Evolutionary conservation across 140 eudicot species (phyloP).

Genomic region (Cichorium intybus): DNA sequence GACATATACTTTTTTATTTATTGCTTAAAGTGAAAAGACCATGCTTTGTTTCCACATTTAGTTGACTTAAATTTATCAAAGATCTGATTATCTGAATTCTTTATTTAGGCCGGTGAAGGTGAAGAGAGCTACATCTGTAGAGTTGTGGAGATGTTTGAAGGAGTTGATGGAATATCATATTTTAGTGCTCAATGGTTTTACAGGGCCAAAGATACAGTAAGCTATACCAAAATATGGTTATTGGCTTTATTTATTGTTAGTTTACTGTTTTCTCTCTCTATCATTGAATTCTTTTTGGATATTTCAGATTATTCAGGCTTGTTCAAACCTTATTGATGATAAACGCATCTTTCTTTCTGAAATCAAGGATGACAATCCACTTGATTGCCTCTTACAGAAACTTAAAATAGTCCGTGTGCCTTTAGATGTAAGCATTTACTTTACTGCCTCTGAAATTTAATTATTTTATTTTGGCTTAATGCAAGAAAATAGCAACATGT

Average conservation of each 20-base stretch:
- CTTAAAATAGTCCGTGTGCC: slow-evolving; percentile 50
- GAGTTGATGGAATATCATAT: slow-evolving; percentile 43
- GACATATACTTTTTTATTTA: too few relatives aligned
- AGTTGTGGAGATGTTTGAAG: slow-evolving; percentile 76
- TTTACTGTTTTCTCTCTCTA: not conserved
- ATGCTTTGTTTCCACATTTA: not conserved
- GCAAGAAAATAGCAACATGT: not conserved
- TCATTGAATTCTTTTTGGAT: not conserved
- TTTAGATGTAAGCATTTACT: slow-evolving; percentile 40
- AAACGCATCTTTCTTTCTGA: slow-evolving; percentile 69
- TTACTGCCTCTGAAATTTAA: not conserved
- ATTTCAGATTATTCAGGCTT: slow-evolving; percentile 50
- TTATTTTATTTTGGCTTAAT: too few relatives aligned
- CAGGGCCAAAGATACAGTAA: slow-evolving; percentile 73
- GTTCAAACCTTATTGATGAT: slow-evolving; percentile 43
- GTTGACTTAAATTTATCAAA: not conserved
- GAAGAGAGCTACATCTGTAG: slow-evolving; percentile 54
- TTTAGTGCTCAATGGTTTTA: slow-evolving; percentile 83
- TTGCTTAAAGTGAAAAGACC: too few relatives aligned
- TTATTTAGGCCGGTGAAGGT: slow-evolving; percentile 44
- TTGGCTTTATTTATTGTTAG: not conserved
- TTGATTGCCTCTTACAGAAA: slow-evolving; percentile 67
- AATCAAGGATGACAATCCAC: slow-evolving; percentile 69
- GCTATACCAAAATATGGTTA: not conserved
- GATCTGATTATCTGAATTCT: not conserved